phyloP scores from a whole-genome alignment of 371 early-diverging fungal genomes.

The Syncephalis fuscata region DNA sequence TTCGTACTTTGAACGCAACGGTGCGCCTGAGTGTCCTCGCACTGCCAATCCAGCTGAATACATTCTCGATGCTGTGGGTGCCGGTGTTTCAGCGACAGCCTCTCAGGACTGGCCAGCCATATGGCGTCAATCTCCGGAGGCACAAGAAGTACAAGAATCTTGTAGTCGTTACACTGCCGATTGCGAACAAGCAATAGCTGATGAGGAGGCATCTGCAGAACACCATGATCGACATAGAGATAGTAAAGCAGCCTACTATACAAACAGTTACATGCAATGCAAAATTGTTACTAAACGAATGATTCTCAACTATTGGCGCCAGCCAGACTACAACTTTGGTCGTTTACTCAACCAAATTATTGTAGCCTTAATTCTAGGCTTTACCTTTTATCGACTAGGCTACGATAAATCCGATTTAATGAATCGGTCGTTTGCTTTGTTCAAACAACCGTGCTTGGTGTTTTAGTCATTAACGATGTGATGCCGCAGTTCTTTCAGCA shows the following conservation, averaged over 20 bases:
- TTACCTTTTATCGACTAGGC: constrained; percentile 26
- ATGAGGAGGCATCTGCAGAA: neutral
- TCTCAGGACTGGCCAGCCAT: constrained; percentile 30
- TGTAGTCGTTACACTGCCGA: constrained; percentile 7
- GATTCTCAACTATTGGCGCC: constrained; percentile 20
- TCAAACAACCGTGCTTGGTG: constrained; percentile 40
- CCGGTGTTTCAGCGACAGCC: constrained; percentile 28
- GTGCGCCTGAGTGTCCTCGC: constrained; percentile 35
- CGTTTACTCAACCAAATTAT: constrained; percentile 19
- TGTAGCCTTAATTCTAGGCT: constrained; percentile 23
- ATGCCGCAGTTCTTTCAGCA: constrained; percentile 59
- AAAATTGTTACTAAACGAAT: neutral
- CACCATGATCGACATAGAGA: no score
- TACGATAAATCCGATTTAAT: constrained; percentile 37
- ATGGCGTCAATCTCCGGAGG: constrained; percentile 25
- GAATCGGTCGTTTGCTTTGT: constrained; percentile 55
- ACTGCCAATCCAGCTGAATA: constrained; percentile 54
- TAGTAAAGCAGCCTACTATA: constrained; percentile 9
- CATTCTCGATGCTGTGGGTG: constrained; percentile 45
- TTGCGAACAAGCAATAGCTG: constrained; percentile 2
- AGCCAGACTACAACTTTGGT: constrained; percentile 45
- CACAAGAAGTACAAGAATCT: constrained; percentile 7
- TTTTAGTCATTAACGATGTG: constrained; percentile 48
- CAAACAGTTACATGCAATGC: constrained; percentile 18
- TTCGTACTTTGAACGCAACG: constrained; percentile 40